Conservation (phyloP, 2,329 filamentous ascomycete species). For the Phaeosphaeriaceae sp. region DNA sequence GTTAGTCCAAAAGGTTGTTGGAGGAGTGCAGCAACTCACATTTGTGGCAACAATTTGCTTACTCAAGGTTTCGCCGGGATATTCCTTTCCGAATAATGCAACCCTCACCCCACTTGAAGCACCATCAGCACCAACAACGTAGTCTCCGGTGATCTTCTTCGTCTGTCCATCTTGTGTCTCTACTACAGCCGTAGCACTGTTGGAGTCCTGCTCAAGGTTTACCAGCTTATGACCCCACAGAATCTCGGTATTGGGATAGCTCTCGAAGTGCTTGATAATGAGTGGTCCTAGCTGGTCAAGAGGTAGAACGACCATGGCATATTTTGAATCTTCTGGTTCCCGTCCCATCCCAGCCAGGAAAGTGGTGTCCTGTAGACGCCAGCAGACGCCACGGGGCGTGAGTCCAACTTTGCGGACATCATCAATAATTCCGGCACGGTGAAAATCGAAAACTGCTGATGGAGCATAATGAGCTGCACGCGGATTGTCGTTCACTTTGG, state of each 20-base stretch:
- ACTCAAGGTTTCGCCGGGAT: conserved; percentile 68
- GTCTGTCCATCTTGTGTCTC: conserved; percentile 33
- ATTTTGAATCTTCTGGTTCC: conserved; percentile 35
- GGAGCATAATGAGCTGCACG: conserved; percentile 70
- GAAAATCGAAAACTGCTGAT: conserved; percentile 65
- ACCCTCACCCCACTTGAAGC: conserved; percentile 43
- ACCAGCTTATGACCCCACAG: conserved; percentile 43
- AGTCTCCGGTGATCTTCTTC: conserved; percentile 39
- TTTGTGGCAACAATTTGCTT: conserved; percentile 70
- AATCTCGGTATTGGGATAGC: conserved; percentile 34
- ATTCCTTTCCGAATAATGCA: conserved; percentile 49
- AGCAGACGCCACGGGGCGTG: conserved; percentile 53
- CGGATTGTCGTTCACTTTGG: conserved; percentile 65
- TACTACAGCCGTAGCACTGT: conserved; percentile 36
- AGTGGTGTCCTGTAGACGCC: conserved; percentile 51
- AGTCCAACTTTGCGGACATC: conserved; percentile 56
- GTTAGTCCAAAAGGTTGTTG: background rate
- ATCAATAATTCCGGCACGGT: conserved; percentile 67
- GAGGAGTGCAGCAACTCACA: conserved; percentile 46
- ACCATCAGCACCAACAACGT: conserved; percentile 45
- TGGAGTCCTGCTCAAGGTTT: conserved; percentile 40
- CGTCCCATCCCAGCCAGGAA: conserved; percentile 41
- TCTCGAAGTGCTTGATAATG: conserved; percentile 38
- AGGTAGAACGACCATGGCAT: conserved; percentile 41
- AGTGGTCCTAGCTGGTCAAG: conserved; percentile 40